phyloP scores from a whole-genome alignment of 148 eudicot species.

The Fagopyrum tataricum region DNA sequence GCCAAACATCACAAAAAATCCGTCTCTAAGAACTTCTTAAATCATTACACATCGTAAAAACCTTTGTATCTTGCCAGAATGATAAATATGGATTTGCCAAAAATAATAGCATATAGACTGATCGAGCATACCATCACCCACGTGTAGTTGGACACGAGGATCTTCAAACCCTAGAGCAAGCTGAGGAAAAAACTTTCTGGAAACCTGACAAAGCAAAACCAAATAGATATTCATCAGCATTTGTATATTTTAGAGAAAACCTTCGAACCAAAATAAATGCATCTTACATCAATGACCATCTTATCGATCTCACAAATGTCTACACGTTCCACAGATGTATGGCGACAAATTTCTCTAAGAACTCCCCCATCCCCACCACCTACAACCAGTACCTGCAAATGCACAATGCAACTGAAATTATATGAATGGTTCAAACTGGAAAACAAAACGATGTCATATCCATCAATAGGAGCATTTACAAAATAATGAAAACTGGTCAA shows the following conservation, averaged over 20 bases:
- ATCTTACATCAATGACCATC: slow-evolving; percentile 92
- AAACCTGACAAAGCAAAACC: slow-evolving; percentile 40
- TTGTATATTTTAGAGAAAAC: neutral
- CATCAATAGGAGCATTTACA: neutral
- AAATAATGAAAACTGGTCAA: neutral
- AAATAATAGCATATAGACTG: neutral
- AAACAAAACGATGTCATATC: neutral
- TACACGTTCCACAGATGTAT: slow-evolving; percentile 76
- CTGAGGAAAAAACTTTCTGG: slow-evolving; percentile 79
- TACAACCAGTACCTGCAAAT: slow-evolving; percentile 80
- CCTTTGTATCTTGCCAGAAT: neutral
- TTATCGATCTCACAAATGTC: slow-evolving; percentile 96
- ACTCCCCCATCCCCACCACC: slow-evolving; percentile 99
- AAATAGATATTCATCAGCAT: neutral
- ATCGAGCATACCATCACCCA: slow-evolving; percentile 78
- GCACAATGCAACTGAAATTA: slow-evolving; percentile 5
- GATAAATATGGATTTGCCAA: neutral
- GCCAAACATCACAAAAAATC: slow-evolving; percentile 20
- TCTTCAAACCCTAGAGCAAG: slow-evolving; percentile 84
- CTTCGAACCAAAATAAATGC: neutral
- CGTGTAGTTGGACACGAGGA: slow-evolving; percentile 79
- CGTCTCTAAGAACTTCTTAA: neutral
- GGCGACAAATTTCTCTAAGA: slow-evolving; percentile 89
- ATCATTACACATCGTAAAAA: neutral
- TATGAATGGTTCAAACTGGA: neutral